phyloP scores from a whole-genome alignment of 2,329 filamentous ascomycete genomes.

The Stachybotrys chlorohalonatus region DNA sequence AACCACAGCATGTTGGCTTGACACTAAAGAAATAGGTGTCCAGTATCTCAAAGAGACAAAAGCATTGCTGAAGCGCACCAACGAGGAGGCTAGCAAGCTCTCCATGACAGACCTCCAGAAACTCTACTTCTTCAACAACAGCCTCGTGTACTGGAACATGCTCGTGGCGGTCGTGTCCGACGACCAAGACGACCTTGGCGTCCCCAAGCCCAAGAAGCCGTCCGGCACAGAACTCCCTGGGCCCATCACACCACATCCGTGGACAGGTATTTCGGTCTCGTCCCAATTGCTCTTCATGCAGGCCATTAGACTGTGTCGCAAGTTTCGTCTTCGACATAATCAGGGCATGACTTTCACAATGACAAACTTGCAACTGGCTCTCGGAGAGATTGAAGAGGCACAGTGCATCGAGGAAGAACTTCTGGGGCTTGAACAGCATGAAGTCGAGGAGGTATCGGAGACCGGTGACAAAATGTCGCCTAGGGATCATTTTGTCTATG shows the following conservation, averaged over 20 bases:
- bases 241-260: constrained; percentile 20
- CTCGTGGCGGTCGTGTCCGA: constrained; percentile 26
- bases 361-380: constrained; percentile 6
- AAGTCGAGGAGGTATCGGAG: constrained; percentile 10
- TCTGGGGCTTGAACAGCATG: constrained; percentile 17
- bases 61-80: constrained; percentile 14
- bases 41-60: constrained; percentile 22
- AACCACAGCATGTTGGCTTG: constrained; percentile 30
- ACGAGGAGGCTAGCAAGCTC: constrained; percentile 7
- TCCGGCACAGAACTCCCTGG: neutral
- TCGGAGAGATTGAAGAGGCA: constrained; percentile 22
- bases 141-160: constrained; percentile 29
- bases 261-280: constrained; percentile 26
- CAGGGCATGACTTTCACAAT: constrained; percentile 2
- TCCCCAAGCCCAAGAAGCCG: constrained; percentile 5
- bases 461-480: constrained; percentile 18
- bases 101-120: constrained; percentile 15
- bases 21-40: constrained; percentile 20
- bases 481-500: constrained; percentile 19
- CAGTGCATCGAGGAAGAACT: constrained; percentile 24
- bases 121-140: constrained; percentile 28
- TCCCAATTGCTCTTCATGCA: constrained; percentile 23
- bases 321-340: constrained; percentile 14
- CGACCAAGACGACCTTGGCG: constrained; percentile 5
- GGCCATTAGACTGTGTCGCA: constrained; percentile 25